phyloP scores from a whole-genome alignment of 2,329 filamentous ascomycete species.

The Tolypocladium ophioglossoides region DNA sequence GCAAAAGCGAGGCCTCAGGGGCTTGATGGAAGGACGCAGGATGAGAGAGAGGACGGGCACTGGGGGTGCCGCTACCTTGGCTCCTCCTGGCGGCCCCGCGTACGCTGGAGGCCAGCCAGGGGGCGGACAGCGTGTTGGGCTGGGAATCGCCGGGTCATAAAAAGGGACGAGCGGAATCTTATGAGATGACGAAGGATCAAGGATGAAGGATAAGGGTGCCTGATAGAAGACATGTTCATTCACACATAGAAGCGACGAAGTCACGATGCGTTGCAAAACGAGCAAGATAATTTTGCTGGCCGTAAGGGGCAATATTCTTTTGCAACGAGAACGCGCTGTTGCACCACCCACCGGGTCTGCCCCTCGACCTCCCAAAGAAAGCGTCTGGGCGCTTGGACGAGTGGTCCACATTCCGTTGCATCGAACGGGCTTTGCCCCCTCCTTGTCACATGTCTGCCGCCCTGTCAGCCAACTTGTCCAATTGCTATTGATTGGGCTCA shows the following conservation, averaged over 20 bases:
- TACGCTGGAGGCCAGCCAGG: constrained; percentile 10
- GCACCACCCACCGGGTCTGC: no score
- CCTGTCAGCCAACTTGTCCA: no score
- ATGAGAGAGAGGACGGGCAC: constrained; percentile 62
- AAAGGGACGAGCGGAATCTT: neutral
- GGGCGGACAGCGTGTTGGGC: constrained; percentile 31
- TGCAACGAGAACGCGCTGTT: no score
- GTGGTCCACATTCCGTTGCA: no score
- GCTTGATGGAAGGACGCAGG: constrained; percentile 86
- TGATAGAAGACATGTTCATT: neutral
- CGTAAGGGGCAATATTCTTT: neutral
- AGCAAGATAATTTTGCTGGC: neutral
- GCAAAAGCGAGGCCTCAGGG: constrained; percentile 85
- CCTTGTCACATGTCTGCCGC: no score
- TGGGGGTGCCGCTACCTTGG: constrained; percentile 14
- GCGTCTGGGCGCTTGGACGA: neutral
- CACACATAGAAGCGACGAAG: neutral
- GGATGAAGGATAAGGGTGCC: no score
- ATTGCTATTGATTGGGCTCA: no score
- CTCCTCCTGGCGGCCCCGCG: constrained; percentile 10
- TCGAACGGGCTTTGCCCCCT: no score
- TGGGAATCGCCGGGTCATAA: constrained; percentile 41
- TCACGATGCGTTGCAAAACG: neutral
- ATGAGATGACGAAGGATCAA: neutral
- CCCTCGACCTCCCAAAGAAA: neutral